phyloP scores from a whole-genome alignment of 2,329 filamentous ascomycete genomes.

The Fusarium gaditjirri region DNA sequence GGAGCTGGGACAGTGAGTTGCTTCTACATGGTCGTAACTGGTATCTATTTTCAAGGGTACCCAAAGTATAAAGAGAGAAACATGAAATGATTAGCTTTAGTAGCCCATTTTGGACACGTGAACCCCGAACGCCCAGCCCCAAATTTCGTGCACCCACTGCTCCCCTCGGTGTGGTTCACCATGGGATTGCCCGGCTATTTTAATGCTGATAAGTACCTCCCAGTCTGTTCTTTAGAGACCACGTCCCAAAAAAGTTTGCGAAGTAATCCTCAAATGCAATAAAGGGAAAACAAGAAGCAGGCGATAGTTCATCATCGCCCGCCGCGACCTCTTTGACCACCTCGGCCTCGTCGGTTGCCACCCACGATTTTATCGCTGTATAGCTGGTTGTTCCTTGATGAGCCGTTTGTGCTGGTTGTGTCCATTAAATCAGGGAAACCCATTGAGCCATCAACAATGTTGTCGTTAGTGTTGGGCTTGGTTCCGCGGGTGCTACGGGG shows the following conservation, averaged over 20 bases:
- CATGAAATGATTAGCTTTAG: neutral
- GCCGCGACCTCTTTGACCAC: slow-evolving; percentile 40
- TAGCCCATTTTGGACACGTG: slow-evolving; percentile 1
- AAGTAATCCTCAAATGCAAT: neutral
- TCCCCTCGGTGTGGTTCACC: neutral
- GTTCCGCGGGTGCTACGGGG: slow-evolving; percentile 44
- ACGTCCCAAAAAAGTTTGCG: neutral
- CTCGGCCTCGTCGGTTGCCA: slow-evolving; percentile 43
- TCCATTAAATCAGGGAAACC: slow-evolving; percentile 64
- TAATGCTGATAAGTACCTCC: slow-evolving; percentile 19
- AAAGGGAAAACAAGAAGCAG: neutral
- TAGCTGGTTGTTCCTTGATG: slow-evolving; percentile 51
- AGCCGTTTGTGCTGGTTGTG: slow-evolving; percentile 30
- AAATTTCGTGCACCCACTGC: neutral
- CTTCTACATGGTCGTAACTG: neutral
- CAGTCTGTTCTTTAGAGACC: neutral
- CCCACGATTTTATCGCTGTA: slow-evolving; percentile 63
- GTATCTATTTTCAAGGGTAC: neutral
- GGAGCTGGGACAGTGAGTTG: neutral
- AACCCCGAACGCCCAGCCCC: slow-evolving; percentile 35
- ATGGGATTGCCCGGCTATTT: slow-evolving; percentile 4
- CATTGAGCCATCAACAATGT: slow-evolving; percentile 63
- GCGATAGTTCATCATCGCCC: slow-evolving; percentile 27
- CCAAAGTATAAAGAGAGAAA: neutral
- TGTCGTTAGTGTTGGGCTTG: slow-evolving; percentile 46